Percentiles rank a stretch among this genome's conserved stretches.
These are phyloP conservation scores for Hypoxylon sp. DNA, from an alignment of 2,329 filamentous ascomycete species.

Conservation along the genomic window DNA sequence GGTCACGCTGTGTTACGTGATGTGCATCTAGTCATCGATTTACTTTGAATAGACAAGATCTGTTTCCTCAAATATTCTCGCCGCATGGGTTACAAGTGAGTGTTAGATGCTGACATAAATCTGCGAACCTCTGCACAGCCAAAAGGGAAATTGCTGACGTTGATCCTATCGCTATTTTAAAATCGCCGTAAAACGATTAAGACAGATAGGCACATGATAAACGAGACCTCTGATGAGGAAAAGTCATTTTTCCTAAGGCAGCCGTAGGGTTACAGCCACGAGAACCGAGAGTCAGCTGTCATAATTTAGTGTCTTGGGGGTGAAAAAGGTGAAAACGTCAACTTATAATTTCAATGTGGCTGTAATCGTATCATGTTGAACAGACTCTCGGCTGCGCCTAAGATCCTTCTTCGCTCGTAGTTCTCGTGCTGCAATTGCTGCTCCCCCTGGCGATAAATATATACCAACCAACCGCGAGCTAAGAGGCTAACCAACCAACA, in stretches of 20 bases:
- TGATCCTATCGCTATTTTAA: slow-evolving; percentile 23
- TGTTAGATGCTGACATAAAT: slow-evolving; percentile 36
- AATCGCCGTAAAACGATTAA: slow-evolving; percentile 10
- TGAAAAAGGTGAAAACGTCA: slow-evolving; percentile 2
- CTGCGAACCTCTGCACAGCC: slow-evolving; percentile 1
- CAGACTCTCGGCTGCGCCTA: slow-evolving; percentile 4
- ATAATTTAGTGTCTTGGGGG: background rate
- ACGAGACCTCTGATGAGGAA: slow-evolving; percentile 8
- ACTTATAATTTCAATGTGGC: slow-evolving; percentile 7
- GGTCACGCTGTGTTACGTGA: slow-evolving; percentile 33
- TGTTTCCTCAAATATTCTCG: slow-evolving; percentile 29
- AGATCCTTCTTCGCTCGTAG: background rate
- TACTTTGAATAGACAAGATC: slow-evolving; percentile 14
- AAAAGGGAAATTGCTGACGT: slow-evolving; percentile 35
- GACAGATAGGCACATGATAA: background rate
- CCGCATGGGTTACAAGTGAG: slow-evolving; percentile 7
- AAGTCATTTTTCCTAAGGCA: slow-evolving; percentile 2
- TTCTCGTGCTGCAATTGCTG: background rate
- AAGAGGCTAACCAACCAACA: background rate
- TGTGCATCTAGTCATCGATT: slow-evolving; percentile 34
- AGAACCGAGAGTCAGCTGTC: slow-evolving; percentile 14
- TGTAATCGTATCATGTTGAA: slow-evolving; percentile 12
- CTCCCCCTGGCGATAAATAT: background rate
- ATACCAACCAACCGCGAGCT: background rate
- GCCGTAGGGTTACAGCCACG: slow-evolving; percentile 7